These are phyloP conservation scores for Phytophthora foliorum DNA, from an alignment of 352 stramenopile genomes.

Conservation along the genomic window DNA sequence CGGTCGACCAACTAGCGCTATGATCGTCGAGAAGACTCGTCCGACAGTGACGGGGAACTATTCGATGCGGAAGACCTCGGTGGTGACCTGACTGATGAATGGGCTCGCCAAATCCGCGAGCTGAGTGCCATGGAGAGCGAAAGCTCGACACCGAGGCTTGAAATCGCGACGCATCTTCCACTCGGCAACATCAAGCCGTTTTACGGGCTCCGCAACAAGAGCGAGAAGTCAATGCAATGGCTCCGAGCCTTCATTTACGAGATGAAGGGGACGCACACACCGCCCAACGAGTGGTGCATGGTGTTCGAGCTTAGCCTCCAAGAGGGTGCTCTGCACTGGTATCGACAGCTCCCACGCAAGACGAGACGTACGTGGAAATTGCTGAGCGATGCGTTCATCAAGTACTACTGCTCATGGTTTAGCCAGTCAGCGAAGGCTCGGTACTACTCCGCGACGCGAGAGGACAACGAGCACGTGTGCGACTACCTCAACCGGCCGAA, in stretches of 20 bases:
- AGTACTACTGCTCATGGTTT: conserved; percentile 6
- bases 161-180: background rate
- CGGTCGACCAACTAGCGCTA: too few species aligned
- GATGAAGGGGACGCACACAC: background rate
- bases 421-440: conserved; percentile 1
- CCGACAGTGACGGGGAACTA: too few species aligned
- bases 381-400: conserved; percentile 5
- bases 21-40: too few species aligned
- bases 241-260: too few species aligned
- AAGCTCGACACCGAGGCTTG: background rate
- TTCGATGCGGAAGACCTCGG: too few species aligned
- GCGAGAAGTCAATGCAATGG: too few species aligned
- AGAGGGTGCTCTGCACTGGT: background rate
- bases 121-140: background rate
- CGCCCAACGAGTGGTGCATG: background rate
- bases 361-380: too few species aligned
- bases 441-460: conserved; percentile 15
- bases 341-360: background rate
- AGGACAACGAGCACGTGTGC: too few species aligned
- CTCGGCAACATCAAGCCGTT: conserved; percentile 8
- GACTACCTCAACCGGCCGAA: too few species aligned
- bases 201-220: too few species aligned
- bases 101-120: too few species aligned
- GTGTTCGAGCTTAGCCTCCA: background rate
- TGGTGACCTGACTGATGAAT: too few species aligned